These are phyloP conservation scores for Paramecium pentaurelia DNA, from an alignment of 73 alveolate genomes.

Conservation along the genomic window DNA sequence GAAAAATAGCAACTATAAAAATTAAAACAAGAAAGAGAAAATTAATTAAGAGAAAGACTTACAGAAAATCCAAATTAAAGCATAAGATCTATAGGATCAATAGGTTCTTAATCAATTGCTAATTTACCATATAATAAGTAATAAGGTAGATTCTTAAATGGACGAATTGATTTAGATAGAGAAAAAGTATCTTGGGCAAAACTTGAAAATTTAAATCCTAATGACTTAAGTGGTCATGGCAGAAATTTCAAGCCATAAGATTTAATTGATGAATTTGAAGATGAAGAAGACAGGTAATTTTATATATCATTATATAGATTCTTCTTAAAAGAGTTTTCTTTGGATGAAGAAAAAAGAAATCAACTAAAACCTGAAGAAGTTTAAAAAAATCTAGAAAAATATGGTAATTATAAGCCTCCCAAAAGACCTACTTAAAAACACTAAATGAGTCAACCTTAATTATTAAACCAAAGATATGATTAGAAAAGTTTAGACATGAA, in stretches of 20 bases:
- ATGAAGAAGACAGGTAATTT: constrained; percentile 37
- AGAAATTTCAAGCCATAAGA: constrained; percentile 36
- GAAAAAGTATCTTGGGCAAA: constrained; percentile 46
- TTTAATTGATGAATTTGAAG: constrained; percentile 36
- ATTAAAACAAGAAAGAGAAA: constrained; percentile 20
- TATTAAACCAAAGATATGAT: neutral
- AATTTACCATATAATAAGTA: neutral
- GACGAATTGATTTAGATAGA: constrained; percentile 40
- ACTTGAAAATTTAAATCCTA: constrained; percentile 39
- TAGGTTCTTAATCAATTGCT: neutral
- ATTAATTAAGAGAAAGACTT: neutral
- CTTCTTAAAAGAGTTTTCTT: constrained; percentile 27
- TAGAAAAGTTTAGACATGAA: constrained; percentile 2
- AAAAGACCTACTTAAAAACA: constrained; percentile 40
- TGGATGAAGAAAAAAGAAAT: constrained; percentile 2
- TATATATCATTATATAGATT: neutral
- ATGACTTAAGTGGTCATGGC: constrained; percentile 41
- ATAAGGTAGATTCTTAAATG: constrained; percentile 27
- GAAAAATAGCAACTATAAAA: neutral
- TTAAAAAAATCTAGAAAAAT: neutral
- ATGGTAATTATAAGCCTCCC: constrained; percentile 33
- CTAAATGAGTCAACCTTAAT: neutral
- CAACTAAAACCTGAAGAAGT: constrained; percentile 24
- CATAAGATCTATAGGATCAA: constrained; percentile 17
- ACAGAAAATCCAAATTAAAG: neutral